Evolutionary conservation across 306 rosid species (phyloP).

Genomic region (Delonix regia): DNA sequence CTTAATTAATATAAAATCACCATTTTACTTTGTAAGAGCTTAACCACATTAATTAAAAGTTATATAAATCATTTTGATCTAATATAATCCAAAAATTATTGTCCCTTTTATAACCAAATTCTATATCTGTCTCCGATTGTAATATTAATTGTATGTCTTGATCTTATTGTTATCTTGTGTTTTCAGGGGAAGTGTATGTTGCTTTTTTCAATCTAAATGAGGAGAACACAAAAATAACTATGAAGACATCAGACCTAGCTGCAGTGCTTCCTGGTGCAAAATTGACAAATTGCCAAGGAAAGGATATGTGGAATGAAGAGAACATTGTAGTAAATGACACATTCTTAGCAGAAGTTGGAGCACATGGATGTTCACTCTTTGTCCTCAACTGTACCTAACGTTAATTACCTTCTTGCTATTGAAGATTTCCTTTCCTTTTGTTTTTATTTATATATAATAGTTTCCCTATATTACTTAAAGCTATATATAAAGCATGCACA

Average conservation of each 20-base stretch:
- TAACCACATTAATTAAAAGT: no score
- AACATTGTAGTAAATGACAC: not conserved
- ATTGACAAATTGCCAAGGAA: conserved; percentile 39
- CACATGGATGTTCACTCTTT: conserved; percentile 58
- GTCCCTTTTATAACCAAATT: no score
- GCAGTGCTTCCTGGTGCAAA: conserved; percentile 31
- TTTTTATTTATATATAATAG: no score
- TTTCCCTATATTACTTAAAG: no score
- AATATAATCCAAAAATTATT: no score
- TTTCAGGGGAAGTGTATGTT: conserved; percentile 51
- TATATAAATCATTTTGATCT: no score
- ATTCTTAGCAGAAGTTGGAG: conserved; percentile 35
- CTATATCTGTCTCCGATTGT: no score
- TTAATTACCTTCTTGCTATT: no score
- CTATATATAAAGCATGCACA: no score
- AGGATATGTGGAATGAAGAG: conserved; percentile 50
- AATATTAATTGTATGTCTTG: not conserved
- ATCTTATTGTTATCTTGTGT: not conserved
- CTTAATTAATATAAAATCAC: no score
- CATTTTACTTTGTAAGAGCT: no score
- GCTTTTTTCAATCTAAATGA: conserved; percentile 62
- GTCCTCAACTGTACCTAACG: conserved; percentile 37
- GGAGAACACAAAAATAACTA: conserved; percentile 33
- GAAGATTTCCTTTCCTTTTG: no score
- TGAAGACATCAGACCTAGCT: conserved; percentile 41